Base-by-base conservation (phyloP, 2,329 filamentous ascomycete species). In the Phaeosphaeria sp. region DNA sequence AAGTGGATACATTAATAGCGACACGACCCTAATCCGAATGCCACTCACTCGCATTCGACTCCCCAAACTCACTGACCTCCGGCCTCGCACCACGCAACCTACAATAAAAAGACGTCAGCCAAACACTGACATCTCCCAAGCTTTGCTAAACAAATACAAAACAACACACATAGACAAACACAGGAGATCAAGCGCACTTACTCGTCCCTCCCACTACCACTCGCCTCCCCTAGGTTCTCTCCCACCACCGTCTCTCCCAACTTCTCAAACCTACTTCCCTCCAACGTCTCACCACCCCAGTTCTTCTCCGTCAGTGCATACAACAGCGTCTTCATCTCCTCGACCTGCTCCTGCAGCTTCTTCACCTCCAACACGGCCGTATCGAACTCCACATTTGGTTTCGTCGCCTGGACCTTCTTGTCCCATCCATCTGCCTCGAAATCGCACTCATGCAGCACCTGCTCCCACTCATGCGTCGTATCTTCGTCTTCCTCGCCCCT, bases 401-500 rank as follows among this genome's bases (percentile, higher is more conserved):
- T 91, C 21, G 87, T 89, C n/a, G 82, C 79, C 50, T 87, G 83
- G 2, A 97, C 93, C 55, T 85, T 89, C 82, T 95, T 92, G 36
- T 85, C 82, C 95, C 95, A 99, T 0, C 90, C 92, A 60, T 94
- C 91, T 0, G 85, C 82, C 70, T 96, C 91, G 69, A 96, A 91
- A 72, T 97, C 90, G 20, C 94, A 74, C 52, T 90, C 85, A 6
- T 82, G 82, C 9, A 83, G 78, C 72, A 94, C 82, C 75, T 97
- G 90, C 79, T 99, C 95, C 95, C 95, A 99, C 74, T 97, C 94
- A 72, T 98, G 90, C 9, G 90, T 80, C 0, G 87, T 87, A 65
- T 97, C 93, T 66, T 99, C 95, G 65, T 99, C 95, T 2, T 90
- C 90, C 65, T 97, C 93, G 41, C 93, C 92, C 17, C 90, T 81